Evolutionary conservation across 2,329 filamentous ascomycete species (phyloP), one percentile per base, ranked within the genome.

Genomic region (Penicillium griseofulvum): DNA sequence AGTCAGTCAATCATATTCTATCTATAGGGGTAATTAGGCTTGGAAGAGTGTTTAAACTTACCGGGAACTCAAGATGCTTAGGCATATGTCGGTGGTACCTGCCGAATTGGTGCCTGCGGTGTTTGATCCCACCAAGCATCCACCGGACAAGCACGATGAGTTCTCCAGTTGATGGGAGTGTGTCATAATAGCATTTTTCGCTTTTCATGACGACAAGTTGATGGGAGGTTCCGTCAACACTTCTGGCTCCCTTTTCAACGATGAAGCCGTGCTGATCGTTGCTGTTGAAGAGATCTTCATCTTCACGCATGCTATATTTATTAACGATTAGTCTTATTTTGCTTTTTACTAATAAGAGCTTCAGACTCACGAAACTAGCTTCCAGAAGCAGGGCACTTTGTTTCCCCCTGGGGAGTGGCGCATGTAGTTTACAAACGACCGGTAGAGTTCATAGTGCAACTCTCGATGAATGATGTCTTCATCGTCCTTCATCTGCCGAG

Each of bases 131-230:
- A 22, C 24, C 45, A 4, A 58, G 26, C 53, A 60, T 60, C 56
- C 53, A 60, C 19, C 53, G 52, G 4, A 56, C 41, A 11, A 60
- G 47, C 0, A 58, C 53, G 5, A 52, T 17, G 11, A 60, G 45
- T 29, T 58, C 58, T 12, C 52, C 46, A 19, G 46, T 17, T 5
- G 56, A 51, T 0, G 52, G 56, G 12, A 28, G 24, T 2, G 29
- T 47, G 16, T 12, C 28, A 8, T 45, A 39, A 10, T 55, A 12
- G n/a, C 34, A 14, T 1, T 33, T 11, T 6, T 54, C 14, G 26
- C 39, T 56, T 24, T 45, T 33, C 58, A 60, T 58, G 10, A 54
- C 38, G 17, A 49, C 52, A 1, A 54, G 6, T 24, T 36, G 45
- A 24, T 54, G 45, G 2, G 45, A 14, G 11, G 38, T 43, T 28